These are phyloP conservation scores for Rubroboletus satanas DNA, from an alignment of 768 basidiomycete genomes.

Conservation along the genomic window DNA sequence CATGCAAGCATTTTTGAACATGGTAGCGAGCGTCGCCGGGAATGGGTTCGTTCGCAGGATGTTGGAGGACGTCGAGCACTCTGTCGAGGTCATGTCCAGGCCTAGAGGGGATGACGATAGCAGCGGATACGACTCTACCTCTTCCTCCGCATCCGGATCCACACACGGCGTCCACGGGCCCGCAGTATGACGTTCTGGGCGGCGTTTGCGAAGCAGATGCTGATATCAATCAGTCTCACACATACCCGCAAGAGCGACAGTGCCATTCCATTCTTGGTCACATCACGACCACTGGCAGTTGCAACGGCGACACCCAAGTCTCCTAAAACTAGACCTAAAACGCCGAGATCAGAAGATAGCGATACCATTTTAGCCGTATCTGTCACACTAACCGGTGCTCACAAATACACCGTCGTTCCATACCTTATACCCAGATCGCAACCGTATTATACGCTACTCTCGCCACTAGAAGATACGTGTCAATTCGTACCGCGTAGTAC, in stretches of 20 bases:
- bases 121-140: background rate
- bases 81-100: conserved; percentile 14
- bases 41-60: conserved; percentile 26
- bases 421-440: background rate
- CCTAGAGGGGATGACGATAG: background rate
- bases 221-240: background rate
- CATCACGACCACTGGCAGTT: background rate
- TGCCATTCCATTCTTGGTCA: background rate
- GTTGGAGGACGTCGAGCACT: conserved; percentile 16
- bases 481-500: background rate
- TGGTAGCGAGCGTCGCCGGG: conserved; percentile 25
- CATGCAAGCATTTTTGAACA: conserved; percentile 26
- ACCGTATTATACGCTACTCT: background rate
- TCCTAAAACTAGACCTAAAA: too few species aligned
- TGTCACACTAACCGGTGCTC: background rate
- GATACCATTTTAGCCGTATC: background rate
- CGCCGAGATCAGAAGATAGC: too few species aligned
- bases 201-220: background rate
- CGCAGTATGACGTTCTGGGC: background rate
- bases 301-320: background rate
- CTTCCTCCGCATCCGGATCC: conserved; percentile 8
- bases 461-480: background rate
- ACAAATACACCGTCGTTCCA: background rate
- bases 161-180: background rate
- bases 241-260: background rate